Conservation (phyloP, 306 rosid genomes). For the Vigna mungo region DNA sequence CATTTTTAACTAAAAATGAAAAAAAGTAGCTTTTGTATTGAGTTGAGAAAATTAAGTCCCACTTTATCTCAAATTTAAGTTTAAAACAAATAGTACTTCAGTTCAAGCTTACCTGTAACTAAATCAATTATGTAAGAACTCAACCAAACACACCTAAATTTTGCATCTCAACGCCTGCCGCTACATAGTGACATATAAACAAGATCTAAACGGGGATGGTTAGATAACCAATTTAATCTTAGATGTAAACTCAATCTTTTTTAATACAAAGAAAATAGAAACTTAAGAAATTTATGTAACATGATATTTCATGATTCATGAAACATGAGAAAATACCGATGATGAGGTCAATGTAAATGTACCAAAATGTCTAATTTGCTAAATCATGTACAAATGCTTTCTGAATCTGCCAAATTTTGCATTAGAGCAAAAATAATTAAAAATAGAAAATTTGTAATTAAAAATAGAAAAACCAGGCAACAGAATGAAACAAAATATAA, state of each 20-base stretch:
- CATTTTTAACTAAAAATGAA: conserved; percentile 7
- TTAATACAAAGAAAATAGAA: conserved; percentile 6
- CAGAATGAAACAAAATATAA: conserved; percentile 34
- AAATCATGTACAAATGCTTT: conserved; percentile 33
- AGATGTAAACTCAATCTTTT: background rate
- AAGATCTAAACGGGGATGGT: conserved; percentile 12
- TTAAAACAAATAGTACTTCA: background rate
- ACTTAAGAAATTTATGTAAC: background rate
- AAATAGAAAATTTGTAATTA: background rate
- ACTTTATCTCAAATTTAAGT: background rate
- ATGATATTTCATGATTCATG: background rate
- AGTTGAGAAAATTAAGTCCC: background rate
- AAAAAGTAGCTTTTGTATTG: background rate
- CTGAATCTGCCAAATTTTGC: conserved; percentile 32
- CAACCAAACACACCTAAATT: background rate
- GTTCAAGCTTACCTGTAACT: background rate
- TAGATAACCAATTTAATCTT: conserved; percentile 27
- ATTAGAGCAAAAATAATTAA: conserved; percentile 32
- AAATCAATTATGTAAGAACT: background rate
- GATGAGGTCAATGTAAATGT: conserved; percentile 26
- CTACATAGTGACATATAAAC: background rate
- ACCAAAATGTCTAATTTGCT: conserved; percentile 29
- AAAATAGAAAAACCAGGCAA: conserved; percentile 10
- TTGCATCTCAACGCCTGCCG: background rate
- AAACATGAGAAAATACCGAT: background rate